phyloP scores from a whole-genome alignment of 371 early-diverging fungal species.

The Mortierella sp. region DNA sequence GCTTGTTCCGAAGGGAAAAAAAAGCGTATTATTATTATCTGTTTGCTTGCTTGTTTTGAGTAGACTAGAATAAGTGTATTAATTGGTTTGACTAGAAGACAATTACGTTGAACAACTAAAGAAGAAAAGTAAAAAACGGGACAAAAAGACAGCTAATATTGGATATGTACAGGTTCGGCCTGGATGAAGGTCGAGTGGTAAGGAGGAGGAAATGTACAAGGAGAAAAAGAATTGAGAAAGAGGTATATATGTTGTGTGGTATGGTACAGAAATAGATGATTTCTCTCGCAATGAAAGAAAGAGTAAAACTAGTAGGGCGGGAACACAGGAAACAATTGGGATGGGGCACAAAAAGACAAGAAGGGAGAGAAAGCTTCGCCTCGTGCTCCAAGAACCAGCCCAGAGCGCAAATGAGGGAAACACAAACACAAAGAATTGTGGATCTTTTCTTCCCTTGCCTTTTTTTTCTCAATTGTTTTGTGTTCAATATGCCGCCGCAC shows the following conservation, averaged over 20 bases:
- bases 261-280: not conserved
- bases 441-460: not conserved
- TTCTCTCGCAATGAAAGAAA: not conserved
- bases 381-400: constrained; percentile 5
- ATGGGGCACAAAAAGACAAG: not conserved
- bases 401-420: not conserved
- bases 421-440: not conserved
- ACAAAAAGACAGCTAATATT: too few species aligned
- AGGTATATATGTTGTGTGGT: not conserved
- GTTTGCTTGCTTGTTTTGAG: not conserved
- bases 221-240: too few species aligned
- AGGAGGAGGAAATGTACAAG: constrained; percentile 10
- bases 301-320: not conserved
- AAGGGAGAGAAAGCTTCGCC: not conserved
- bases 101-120: not conserved
- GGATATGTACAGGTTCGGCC: constrained; percentile 6
- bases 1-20: not conserved
- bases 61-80: not conserved
- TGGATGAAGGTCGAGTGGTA: constrained; percentile 3
- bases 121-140: not conserved
- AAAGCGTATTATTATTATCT: not conserved
- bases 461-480: not conserved
- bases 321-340: not conserved
- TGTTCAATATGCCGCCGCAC: not conserved
- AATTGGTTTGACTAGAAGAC: not conserved